phyloP scores from a whole-genome alignment of 2,329 filamentous ascomycete genomes.

The Amphichorda felina region DNA sequence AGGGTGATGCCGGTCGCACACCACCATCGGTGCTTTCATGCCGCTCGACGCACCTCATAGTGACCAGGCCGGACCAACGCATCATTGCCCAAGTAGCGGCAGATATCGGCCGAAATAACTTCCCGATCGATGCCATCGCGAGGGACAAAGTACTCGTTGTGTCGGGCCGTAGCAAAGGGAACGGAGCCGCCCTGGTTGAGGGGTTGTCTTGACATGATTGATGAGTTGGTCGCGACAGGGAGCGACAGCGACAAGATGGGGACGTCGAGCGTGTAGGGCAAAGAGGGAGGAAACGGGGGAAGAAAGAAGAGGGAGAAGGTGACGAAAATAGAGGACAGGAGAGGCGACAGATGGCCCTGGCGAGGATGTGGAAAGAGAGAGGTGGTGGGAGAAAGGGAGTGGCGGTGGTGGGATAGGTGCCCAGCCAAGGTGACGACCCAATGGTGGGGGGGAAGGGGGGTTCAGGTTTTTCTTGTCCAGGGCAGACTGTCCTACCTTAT shows the following conservation, averaged over 20 bases:
- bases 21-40: too few species aligned
- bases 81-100: constrained; percentile 74
- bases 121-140: constrained; percentile 73
- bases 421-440: too few species aligned
- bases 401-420: too few species aligned
- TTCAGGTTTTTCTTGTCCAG: too few species aligned
- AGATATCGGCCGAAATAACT: constrained; percentile 76
- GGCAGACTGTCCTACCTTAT: too few species aligned
- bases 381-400: not conserved
- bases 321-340: constrained; percentile 2
- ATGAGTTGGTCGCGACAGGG: not conserved
- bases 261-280: too few species aligned
- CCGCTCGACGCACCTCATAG: constrained; percentile 56
- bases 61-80: constrained; percentile 65
- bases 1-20: too few species aligned
- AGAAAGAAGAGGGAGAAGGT: constrained; percentile 6
- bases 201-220: constrained; percentile 24
- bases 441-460: too few species aligned
- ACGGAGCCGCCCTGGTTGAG: constrained; percentile 22
- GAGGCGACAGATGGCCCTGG: not conserved
- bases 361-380: not conserved
- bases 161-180: constrained; percentile 30
- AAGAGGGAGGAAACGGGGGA: constrained; percentile 6
- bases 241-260: too few species aligned
- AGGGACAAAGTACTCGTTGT: constrained; percentile 73